Percentiles rank a stretch among this genome's conserved stretches.
These are phyloP conservation scores for Apiotrichum porosum DNA, from an alignment of 1,284 basidiomycete species.

Conservation along the genomic window DNA sequence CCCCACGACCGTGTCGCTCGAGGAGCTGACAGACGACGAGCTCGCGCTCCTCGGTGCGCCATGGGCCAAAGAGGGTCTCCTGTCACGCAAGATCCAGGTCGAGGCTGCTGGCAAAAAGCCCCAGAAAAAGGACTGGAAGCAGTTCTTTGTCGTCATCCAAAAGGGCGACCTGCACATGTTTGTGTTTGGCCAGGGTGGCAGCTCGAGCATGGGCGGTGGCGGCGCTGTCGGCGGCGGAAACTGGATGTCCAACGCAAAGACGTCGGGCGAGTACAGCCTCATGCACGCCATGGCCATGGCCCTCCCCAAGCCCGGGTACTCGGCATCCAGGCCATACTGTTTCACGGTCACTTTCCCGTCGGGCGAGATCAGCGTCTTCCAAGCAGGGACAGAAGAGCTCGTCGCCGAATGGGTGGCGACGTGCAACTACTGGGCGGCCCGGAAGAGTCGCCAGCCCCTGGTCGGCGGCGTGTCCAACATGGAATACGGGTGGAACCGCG, in stretches of 20 bases:
- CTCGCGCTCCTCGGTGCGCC: constrained; percentile 89
- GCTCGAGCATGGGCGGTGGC: constrained; percentile 52
- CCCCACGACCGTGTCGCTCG: constrained; percentile 53
- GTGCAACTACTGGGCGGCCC: constrained; percentile 98
- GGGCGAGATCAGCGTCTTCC: constrained; percentile 91
- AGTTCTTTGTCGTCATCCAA: constrained; percentile 92
- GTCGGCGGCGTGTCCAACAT: constrained; percentile 95
- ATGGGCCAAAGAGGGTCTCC: constrained; percentile 97
- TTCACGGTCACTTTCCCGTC: constrained; percentile 88
- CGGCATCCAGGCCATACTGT: constrained; percentile 79
- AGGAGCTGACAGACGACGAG: constrained; percentile 79
- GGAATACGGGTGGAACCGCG: constrained; percentile 95
- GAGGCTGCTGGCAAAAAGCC: constrained; percentile 61
- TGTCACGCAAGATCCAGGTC: constrained; percentile 91
- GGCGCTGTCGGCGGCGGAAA: constrained; percentile 83
- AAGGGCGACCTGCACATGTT: constrained; percentile 94
- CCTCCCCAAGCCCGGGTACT: constrained; percentile 85
- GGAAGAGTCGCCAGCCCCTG: constrained; percentile 86
- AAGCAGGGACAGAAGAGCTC: constrained; percentile 93
- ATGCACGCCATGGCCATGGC: constrained; percentile 83
- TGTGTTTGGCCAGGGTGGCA: constrained; percentile 64
- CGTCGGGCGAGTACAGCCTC: constrained; percentile 73
- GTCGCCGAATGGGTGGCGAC: constrained; percentile 97
- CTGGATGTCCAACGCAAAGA: constrained; percentile 80
- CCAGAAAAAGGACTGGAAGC: constrained; percentile 81